phyloP scores from a whole-genome alignment of 2,329 filamentous ascomycete genomes.

The Dactylellina parvicollis region DNA sequence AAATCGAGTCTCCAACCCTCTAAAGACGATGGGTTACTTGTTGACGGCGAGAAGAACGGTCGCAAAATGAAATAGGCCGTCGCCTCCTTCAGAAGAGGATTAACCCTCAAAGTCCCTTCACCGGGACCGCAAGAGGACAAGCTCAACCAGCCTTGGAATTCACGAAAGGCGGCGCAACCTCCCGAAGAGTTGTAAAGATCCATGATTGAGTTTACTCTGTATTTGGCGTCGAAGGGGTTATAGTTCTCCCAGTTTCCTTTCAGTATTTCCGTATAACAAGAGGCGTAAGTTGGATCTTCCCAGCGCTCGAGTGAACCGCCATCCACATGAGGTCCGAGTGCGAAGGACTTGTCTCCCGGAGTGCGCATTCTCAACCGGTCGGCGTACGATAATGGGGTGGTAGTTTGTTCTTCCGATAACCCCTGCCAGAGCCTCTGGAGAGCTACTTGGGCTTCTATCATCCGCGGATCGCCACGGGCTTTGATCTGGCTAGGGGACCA shows the following conservation, averaged over 20 bases:
- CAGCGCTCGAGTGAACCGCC: constrained; percentile 79
- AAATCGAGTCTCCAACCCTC: constrained; percentile 64
- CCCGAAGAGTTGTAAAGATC: constrained; percentile 84
- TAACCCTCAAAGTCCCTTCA: constrained; percentile 83
- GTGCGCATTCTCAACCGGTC: constrained; percentile 77
- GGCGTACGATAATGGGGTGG: constrained; percentile 73
- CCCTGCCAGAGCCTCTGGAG: constrained; percentile 73
- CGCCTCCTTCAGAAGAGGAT: constrained; percentile 77
- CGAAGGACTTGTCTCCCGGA: constrained; percentile 76
- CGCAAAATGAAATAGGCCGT: constrained; percentile 83
- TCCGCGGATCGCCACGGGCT: constrained; percentile 73
- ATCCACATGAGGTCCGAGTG: constrained; percentile 77
- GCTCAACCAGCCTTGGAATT: constrained; percentile 89
- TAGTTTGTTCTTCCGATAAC: constrained; percentile 65
- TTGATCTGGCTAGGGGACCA: constrained; percentile 76
- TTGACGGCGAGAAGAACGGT: constrained; percentile 76
- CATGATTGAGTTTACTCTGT: constrained; percentile 73
- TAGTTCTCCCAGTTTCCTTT: constrained; percentile 80
- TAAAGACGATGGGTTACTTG: constrained; percentile 62
- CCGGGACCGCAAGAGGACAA: constrained; percentile 77
- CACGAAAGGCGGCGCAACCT: constrained; percentile 83
- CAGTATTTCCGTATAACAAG: constrained; percentile 78
- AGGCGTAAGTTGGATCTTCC: constrained; percentile 75
- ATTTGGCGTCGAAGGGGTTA: constrained; percentile 81
- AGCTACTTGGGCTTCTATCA: constrained; percentile 70